Base-by-base conservation (phyloP, 768 basidiomycete species). In the Mycena filopes region DNA sequence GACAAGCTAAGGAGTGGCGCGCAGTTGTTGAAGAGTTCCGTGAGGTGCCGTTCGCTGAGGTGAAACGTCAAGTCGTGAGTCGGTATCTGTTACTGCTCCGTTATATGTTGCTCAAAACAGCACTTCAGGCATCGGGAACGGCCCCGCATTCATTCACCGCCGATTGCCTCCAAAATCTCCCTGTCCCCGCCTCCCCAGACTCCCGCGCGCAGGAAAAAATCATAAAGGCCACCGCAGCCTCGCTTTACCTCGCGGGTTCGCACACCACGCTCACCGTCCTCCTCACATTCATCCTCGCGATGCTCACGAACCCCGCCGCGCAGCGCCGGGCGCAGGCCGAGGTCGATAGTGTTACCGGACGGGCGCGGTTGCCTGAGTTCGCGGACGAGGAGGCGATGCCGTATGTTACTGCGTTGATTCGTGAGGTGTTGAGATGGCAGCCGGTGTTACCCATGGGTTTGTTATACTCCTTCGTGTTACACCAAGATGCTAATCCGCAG, bases 181-280 rank as follows among this genome's bases (percentile, higher is more conserved):
- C 48, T n/a, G n/a, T n/a, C n/a, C n/a, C n/a, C 13, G 36, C 31
- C 11, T 33, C 29, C 2, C 23, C 16, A 2, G 48, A 63, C 29
- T 23, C 4, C 20, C 38, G 42, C 1, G 6, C 20, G 25, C 9
- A 20, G 20, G 61, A 63, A 25, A 25, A 31, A 31, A 6, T 23
- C 3, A 40, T 64, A 72, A 72, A 62, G 16, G 31, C 15, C 5
- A 31, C 38, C 2, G 60, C 60, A 15, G 53, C 28, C 2, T 25
- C 13, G 8, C 41, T 63, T 38, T 63, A 18, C 13, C 16, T 25
- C 11, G 53, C 46, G 15, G 76, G 76, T 8, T 66, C 73, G 11
- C 78, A 82, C 54, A 78, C 78, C 72, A 78, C 78, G 2, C 73
- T 76, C 2, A 74, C 76, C 13, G 73, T 73, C 0, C 62, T 82